Base-by-base conservation (phyloP, 495 filamentous ascomycete genomes). In the Hypoxylon fragiforme region DNA sequence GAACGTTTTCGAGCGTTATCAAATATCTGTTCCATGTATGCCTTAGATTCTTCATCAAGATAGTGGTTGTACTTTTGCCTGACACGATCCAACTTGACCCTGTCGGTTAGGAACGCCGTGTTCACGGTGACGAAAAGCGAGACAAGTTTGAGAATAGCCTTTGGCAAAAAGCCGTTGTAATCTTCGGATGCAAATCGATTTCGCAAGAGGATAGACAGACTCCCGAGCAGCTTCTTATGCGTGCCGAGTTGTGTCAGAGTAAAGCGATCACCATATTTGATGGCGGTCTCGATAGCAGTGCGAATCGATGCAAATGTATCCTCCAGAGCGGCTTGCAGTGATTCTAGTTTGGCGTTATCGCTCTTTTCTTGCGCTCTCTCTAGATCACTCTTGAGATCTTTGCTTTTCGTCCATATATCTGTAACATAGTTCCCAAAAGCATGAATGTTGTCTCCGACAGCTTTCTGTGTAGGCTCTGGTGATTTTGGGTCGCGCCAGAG, bases 161-260 rank as follows among this genome's bases (percentile, higher is more conserved):
- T 75, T 6, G 84, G 75, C 14, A 94, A 67, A 21, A 74, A 68
- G 0, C 86, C 84, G 53, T 83, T 80, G 54, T 79, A 81, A 56
- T 92, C 88, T 18, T 80, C 75, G 4, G 81, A 76, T 56, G 84
- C 83, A 49, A 85, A 80, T 3, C 87, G 81, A 54, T 88, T 81
- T 18, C 82, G 74, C 26, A 95, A 67, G 61, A 74, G 84, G 75
- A 75, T 87, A 72, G 54, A 82, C 73, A 77, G 81, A 46, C 69
- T 80, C 75, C 74, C 63, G 38, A 74, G 63, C 44, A 79, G 50
- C 50, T 69, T 73, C 16, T 64, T 58, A 31, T 73, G 71, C 42
- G 57, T 56, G 21, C 70, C 73, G 11, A 62, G 37, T 14, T 56
- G 58, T 2, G 42, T 44, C 3, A 62, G 18, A 4, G 43, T 44